These are phyloP conservation scores for Fusarium decemcellulare DNA, from an alignment of 2,329 filamentous ascomycete species.

Conservation along the genomic window DNA sequence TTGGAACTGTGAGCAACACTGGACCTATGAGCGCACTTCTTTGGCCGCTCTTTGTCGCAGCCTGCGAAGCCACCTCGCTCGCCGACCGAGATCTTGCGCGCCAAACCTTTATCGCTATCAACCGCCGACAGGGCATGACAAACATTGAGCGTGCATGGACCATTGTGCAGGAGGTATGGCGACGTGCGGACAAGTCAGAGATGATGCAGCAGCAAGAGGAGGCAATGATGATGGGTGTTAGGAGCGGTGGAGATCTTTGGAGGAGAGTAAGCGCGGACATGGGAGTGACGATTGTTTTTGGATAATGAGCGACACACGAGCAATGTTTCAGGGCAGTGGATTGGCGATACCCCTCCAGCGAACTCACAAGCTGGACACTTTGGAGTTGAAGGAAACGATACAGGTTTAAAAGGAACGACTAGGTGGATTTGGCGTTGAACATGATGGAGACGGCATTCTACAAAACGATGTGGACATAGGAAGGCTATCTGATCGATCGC, in stretches of 20 bases:
- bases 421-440: constrained; percentile 32
- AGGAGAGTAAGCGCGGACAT: constrained; percentile 70
- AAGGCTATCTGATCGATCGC: constrained; percentile 10
- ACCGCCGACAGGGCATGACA: constrained; percentile 73
- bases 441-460: constrained; percentile 19
- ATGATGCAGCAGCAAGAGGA: constrained; percentile 44
- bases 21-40: constrained; percentile 75
- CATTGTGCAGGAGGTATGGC: constrained; percentile 74
- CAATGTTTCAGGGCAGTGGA: constrained; percentile 22
- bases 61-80: constrained; percentile 68
- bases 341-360: constrained; percentile 44
- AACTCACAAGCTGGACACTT: constrained; percentile 33
- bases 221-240: constrained; percentile 33
- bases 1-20: constrained; percentile 66
- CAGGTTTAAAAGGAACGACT: constrained; percentile 18
- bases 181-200: constrained; percentile 60
- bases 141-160: constrained; percentile 75
- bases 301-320: constrained; percentile 43
- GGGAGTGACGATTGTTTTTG: constrained; percentile 73
- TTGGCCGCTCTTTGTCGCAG: constrained; percentile 75
- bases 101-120: constrained; percentile 66
- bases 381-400: constrained; percentile 41
- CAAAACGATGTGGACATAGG: constrained; percentile 7
- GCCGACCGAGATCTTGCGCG: constrained; percentile 67
- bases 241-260: constrained; percentile 63